Conservation (phyloP, 192 early-diverging fungal species). For the Backusella circina region DNA sequence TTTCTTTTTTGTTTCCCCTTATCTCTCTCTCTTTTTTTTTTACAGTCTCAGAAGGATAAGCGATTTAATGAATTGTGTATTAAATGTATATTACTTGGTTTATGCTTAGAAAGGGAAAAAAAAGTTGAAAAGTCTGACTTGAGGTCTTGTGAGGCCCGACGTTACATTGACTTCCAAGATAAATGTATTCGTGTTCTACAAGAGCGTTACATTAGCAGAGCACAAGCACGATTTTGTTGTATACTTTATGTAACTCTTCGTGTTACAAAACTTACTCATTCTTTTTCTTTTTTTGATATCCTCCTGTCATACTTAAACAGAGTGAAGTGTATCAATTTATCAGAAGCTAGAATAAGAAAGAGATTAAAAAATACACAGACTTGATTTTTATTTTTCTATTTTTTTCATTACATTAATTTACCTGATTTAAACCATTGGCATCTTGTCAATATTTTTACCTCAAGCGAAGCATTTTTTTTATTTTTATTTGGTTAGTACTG, state of each 20-base stretch:
- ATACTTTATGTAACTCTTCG: not conserved
- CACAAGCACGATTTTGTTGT: not conserved
- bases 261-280: not conserved
- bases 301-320: not conserved
- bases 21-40: not conserved
- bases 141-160: not conserved
- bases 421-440: not conserved
- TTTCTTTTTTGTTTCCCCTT: not conserved
- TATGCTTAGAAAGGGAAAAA: not conserved
- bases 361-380: not conserved
- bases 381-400: not conserved
- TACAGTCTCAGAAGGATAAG: not conserved
- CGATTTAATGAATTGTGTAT: not conserved
- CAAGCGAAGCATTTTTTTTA: not conserved
- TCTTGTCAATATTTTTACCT: not conserved
- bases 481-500: constrained; percentile 1
- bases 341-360: not conserved
- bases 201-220: not conserved
- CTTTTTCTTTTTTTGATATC: not conserved
- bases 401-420: not conserved
- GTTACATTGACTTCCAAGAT: not conserved
- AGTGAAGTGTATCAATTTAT: not conserved
- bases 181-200: not conserved
- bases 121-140: not conserved
- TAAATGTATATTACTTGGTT: not conserved